phyloP scores from a whole-genome alignment of 1,139 yeast genomes.

The Candida buenavistaensis region DNA sequence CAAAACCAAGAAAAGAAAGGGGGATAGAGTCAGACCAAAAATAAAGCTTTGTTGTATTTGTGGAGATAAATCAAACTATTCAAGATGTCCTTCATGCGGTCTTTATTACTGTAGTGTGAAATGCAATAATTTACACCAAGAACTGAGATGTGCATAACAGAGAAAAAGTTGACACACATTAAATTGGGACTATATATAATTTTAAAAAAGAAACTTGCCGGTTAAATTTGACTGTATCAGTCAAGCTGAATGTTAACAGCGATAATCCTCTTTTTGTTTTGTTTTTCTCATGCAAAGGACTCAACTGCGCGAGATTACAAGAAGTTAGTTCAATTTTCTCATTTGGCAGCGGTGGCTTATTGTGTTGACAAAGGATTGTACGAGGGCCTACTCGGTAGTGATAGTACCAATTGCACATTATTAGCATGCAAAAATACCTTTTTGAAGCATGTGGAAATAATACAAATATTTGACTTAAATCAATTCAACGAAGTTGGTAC shows the following conservation, averaged over 20 bases:
- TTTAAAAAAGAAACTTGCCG: neutral
- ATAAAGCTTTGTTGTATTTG: constrained; percentile 46
- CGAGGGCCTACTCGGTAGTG: constrained; percentile 24
- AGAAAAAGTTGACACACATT: too few relatives aligned
- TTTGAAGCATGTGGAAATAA: constrained; percentile 28
- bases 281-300: constrained; percentile 3
- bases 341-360: constrained; percentile 38
- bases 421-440: constrained; percentile 20
- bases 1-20: constrained; percentile 16
- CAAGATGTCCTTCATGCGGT: constrained; percentile 44
- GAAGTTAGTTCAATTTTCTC: constrained; percentile 33
- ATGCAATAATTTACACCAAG: constrained; percentile 43
- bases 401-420: constrained; percentile 22
- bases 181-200: too few relatives aligned
- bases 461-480: constrained; percentile 39
- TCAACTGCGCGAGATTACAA: constrained; percentile 22
- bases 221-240: too few relatives aligned
- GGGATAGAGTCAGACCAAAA: constrained; percentile 30
- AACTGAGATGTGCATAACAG: constrained; percentile 40
- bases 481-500: constrained; percentile 50
- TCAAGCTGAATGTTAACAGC: constrained; percentile 3
- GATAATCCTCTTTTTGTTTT: constrained; percentile 5
- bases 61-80: constrained; percentile 38
- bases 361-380: constrained; percentile 35
- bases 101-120: constrained; percentile 43